Conservation (phyloP, 371 early-diverging fungal species). For the Amoeboaphelidium occidentale region DNA sequence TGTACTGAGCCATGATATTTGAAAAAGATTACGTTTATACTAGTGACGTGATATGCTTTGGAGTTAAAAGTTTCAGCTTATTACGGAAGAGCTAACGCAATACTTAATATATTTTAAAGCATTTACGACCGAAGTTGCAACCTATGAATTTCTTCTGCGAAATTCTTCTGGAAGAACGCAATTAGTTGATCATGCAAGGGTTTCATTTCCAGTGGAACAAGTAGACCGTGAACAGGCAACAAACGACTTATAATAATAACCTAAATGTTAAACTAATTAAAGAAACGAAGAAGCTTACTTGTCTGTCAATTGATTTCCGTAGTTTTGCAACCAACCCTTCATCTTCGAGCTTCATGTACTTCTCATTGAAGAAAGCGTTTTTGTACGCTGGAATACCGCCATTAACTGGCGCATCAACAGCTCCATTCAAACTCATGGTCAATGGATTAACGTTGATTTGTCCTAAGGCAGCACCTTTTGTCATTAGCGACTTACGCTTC, state of each 20-base stretch:
- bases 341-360: constrained; percentile 21
- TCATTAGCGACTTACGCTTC: not conserved
- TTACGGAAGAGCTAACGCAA: too few species aligned
- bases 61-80: too few species aligned
- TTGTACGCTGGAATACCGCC: constrained; percentile 53
- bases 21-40: too few species aligned
- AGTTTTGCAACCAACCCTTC: constrained; percentile 21
- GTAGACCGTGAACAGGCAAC: constrained; percentile 28
- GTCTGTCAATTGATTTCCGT: constrained; percentile 30
- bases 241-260: constrained; percentile 32
- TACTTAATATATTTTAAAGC: too few species aligned
- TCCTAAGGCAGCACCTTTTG: not conserved
- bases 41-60: too few species aligned
- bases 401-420: constrained; percentile 64
- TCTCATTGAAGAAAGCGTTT: constrained; percentile 29
- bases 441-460: constrained; percentile 26
- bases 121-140: too few species aligned
- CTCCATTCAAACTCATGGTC: constrained; percentile 54
- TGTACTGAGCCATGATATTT: too few species aligned
- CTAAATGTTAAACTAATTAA: constrained; percentile 7
- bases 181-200: constrained; percentile 44
- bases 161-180: constrained; percentile 37
- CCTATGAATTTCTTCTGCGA: constrained; percentile 27
- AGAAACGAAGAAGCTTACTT: constrained; percentile 15
- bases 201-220: constrained; percentile 37